A percentile compares a stretch with the other conserved stretches of the same genome.
These are phyloP conservation scores for Termitomyces sp. DNA, from an alignment of 768 basidiomycete genomes.

Conservation along the genomic window DNA sequence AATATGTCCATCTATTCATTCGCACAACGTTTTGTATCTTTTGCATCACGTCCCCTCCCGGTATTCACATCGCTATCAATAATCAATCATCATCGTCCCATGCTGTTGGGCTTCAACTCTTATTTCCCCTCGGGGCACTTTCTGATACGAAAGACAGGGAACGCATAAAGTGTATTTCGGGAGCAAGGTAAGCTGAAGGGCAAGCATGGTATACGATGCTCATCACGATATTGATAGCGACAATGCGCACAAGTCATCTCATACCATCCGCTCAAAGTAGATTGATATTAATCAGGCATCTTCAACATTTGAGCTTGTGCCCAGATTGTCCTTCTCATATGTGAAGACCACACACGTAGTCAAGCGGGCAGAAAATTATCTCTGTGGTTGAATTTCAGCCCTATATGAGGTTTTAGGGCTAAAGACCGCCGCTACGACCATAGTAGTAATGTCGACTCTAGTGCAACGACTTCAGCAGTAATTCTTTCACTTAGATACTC, in stretches of 20 bases:
- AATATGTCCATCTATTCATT: constrained; percentile 2
- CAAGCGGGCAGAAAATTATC: background rate
- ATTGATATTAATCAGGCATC: background rate
- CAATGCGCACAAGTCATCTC: background rate
- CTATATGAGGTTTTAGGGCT: background rate
- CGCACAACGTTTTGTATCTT: constrained; percentile 1
- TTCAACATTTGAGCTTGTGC: background rate
- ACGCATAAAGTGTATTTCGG: no score
- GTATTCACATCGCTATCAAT: constrained; percentile 7
- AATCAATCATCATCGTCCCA: constrained; percentile 8
- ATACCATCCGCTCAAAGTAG: background rate
- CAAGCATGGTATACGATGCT: no score
- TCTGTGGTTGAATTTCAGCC: background rate
- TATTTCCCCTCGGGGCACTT: background rate
- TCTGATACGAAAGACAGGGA: background rate
- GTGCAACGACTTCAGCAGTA: background rate
- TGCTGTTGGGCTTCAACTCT: background rate
- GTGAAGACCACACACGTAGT: background rate
- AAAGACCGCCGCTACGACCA: background rate
- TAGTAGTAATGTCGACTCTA: background rate
- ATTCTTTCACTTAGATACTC: background rate
- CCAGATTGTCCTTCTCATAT: background rate
- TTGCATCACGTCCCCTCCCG: constrained; percentile 3
- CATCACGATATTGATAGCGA: no score
- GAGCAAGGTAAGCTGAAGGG: no score